phyloP scores from a whole-genome alignment of 805 yeast genomes.

The Nakazawaea ernobii region DNA sequence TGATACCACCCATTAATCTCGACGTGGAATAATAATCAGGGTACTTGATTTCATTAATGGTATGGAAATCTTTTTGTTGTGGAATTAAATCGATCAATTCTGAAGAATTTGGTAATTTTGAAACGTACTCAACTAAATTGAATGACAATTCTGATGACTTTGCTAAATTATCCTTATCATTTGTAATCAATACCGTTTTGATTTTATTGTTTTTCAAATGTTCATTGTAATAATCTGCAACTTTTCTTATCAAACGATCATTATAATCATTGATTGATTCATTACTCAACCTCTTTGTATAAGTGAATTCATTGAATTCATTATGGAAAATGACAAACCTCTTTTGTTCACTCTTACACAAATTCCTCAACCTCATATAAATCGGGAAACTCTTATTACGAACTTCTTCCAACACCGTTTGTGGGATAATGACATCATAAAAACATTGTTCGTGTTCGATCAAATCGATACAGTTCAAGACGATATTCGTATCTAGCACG shows the following conservation, averaged over 20 bases:
- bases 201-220: slow-evolving; percentile 62
- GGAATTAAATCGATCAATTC: slow-evolving; percentile 78
- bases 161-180: slow-evolving; percentile 63
- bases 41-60: slow-evolving; percentile 49
- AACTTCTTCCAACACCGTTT: slow-evolving; percentile 91
- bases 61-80: slow-evolving; percentile 31
- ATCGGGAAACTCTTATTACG: slow-evolving; percentile 83
- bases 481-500: slow-evolving; percentile 83
- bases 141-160: slow-evolving; percentile 51
- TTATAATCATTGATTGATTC: slow-evolving; percentile 87
- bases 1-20: slow-evolving; percentile 84
- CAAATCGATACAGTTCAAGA: slow-evolving; percentile 82
- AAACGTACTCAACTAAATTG: slow-evolving; percentile 66
- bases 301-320: slow-evolving; percentile 76
- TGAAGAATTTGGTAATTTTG: slow-evolving; percentile 61
- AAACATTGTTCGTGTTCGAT: slow-evolving; percentile 73
- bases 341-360: slow-evolving; percentile 72
- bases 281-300: slow-evolving; percentile 49
- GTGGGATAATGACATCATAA: slow-evolving; percentile 90
- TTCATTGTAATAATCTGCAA: slow-evolving; percentile 62
- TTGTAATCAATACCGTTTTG: slow-evolving; percentile 58
- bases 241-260: slow-evolving; percentile 80
- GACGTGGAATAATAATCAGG: slow-evolving; percentile 78
- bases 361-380: slow-evolving; percentile 73
- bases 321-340: slow-evolving; percentile 90